phyloP scores from a whole-genome alignment of 106 monocot genomes.

The Vanilla planifolia region DNA sequence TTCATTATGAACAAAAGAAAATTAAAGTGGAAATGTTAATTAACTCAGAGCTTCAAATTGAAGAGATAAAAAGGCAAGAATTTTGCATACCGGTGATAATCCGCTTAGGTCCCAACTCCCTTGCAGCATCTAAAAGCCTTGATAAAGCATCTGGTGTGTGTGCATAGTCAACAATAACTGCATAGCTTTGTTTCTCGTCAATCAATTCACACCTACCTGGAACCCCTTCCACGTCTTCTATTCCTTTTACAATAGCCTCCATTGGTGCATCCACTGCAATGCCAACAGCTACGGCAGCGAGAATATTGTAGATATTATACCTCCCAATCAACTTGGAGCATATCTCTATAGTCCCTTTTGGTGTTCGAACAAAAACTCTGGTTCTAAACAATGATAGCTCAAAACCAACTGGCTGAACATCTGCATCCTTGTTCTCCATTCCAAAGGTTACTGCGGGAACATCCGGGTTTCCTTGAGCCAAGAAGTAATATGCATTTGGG shows the following conservation, averaged over 20 bases:
- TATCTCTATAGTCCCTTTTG: conserved; percentile 51
- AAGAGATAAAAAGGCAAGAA: background rate
- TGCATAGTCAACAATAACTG: conserved; percentile 61
- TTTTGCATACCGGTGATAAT: conserved; percentile 44
- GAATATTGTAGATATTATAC: conserved; percentile 54
- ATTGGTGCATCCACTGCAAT: conserved; percentile 49
- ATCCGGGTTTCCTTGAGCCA: conserved; percentile 43
- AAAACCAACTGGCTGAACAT: conserved; percentile 43
- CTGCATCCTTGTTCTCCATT: conserved; percentile 51
- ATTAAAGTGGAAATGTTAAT: no score
- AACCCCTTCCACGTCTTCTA: conserved; percentile 52
- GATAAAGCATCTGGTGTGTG: conserved; percentile 52
- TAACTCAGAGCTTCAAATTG: background rate
- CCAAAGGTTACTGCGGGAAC: conserved; percentile 63
- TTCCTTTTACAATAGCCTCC: conserved; percentile 56
- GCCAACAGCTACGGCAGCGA: conserved; percentile 67
- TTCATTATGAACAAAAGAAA: no score
- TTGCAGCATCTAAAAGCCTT: conserved; percentile 41
- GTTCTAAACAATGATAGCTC: conserved; percentile 62
- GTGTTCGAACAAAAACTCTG: conserved; percentile 40
- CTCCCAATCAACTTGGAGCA: conserved; percentile 56
- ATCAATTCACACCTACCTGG: conserved; percentile 60
- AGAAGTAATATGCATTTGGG: conserved; percentile 41
- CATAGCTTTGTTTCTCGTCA: conserved; percentile 56
- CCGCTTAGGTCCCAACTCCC: conserved; percentile 45